Conservation (phyloP, 1,139 yeast genomes). For the Yamadazyma aaseri region DNA sequence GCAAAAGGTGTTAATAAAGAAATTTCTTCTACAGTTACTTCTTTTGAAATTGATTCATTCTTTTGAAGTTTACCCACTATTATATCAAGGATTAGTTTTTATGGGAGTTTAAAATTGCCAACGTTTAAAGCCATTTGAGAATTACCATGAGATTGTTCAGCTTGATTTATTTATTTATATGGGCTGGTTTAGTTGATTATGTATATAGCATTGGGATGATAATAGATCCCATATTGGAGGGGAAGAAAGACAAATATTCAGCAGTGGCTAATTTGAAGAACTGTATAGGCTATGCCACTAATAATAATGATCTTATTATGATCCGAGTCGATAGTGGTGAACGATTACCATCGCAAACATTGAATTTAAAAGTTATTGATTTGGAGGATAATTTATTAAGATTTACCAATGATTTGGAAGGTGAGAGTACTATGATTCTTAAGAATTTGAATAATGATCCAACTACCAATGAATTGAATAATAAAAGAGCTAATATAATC, state of each 20-base stretch:
- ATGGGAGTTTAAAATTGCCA: no score
- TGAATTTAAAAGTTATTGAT: constrained; percentile 40
- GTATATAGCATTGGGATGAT: constrained; percentile 14
- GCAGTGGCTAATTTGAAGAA: constrained; percentile 27
- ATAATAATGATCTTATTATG: constrained; percentile 37
- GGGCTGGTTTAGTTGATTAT: constrained; percentile 3
- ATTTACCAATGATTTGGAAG: constrained; percentile 27
- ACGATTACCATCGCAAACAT: constrained; percentile 29
- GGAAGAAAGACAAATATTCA: constrained; percentile 25
- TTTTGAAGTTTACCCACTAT: no score
- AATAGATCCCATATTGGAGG: constrained; percentile 14
- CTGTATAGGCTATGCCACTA: constrained; percentile 42
- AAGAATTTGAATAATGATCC: constrained; percentile 33
- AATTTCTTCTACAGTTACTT: no score
- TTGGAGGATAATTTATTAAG: constrained; percentile 36
- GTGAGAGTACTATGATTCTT: constrained; percentile 33
- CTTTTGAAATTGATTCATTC: no score
- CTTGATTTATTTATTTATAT: constrained; percentile 2
- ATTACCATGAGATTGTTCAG: constrained; percentile 2
- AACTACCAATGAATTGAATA: constrained; percentile 8
- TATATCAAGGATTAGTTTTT: no score
- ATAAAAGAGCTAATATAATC: constrained; percentile 10
- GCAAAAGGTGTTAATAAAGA: no score
- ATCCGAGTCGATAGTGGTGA: constrained; percentile 33
- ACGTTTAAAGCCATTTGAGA: no score